Base-by-base conservation (phyloP, 768 basidiomycete genomes). In the Boletus reticulatus region DNA sequence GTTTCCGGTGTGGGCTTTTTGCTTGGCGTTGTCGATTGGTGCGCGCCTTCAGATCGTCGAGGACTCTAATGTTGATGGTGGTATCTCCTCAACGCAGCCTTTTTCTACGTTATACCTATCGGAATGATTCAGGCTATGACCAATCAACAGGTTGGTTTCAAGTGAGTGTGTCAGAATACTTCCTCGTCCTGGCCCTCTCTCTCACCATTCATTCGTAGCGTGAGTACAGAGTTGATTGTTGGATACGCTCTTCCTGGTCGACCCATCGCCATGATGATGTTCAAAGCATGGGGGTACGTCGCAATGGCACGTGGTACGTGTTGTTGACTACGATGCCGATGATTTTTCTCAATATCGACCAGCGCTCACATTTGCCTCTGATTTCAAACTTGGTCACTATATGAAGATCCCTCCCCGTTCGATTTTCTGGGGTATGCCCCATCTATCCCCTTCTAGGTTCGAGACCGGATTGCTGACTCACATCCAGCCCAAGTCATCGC, bases 191-290 rank as follows among this genome's bases (percentile, higher is more conserved):
- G n/a, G 39, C 29, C 7, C 51, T 55, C 60, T 29, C 32, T 68
- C n/a, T n/a, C n/a, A n/a, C n/a, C n/a, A n/a, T n/a, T 9, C 7
- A 14, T 45, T 20, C 6, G 46, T 38, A 67, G 66, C 64, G 88
- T 91, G 34, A 81, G 91, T 53, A 83, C 88, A 1, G 89, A 92
- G 65, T 76, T 91, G 36, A 79, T 91, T 42, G 79, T 85, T 48
- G 88, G 89, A 16, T 74, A 72, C 43, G 66, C 73, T 12, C 67
- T 80, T 24, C 80, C 79, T 63, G 89, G 89, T 16, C 80, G 79
- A 48, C 87, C 89, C 3, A 79, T 89, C 54, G 87, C 88, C 0
- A 84, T 88, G 82, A 87, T 89, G 88, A 83, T 89, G 80, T 88
- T 85, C 76, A 87, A 86, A 73, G 85, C 80, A 4, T 88, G 80